Percentiles rank a stretch among this genome's conserved stretches.
phyloP scores from a whole-genome alignment of 2,329 filamentous ascomycete genomes.

The Colletotrichum sp. region DNA sequence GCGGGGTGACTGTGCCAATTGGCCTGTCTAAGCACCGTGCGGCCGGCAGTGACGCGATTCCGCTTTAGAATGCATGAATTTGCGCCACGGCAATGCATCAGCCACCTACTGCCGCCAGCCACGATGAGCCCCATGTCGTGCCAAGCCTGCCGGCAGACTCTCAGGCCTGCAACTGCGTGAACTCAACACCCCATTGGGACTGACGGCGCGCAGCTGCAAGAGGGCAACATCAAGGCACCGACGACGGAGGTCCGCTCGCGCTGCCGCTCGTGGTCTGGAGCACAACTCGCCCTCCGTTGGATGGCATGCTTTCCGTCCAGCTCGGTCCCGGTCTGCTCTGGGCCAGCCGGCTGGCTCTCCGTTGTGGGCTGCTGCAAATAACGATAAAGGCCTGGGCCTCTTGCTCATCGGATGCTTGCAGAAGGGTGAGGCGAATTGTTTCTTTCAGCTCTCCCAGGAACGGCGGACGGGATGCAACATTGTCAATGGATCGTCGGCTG shows the following conservation, averaged over 20 bases:
- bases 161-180: background rate
- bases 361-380: background rate
- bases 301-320: background rate
- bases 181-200: background rate
- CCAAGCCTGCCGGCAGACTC: background rate
- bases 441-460: background rate
- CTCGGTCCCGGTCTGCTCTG: background rate
- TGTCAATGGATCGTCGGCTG: background rate
- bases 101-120: background rate
- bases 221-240: background rate
- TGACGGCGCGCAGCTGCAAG: background rate
- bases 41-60: background rate
- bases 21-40: background rate
- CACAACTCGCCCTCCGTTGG: background rate
- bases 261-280: background rate
- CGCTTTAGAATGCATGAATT: background rate
- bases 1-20: slow-evolving; percentile 13
- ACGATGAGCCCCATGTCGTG: background rate
- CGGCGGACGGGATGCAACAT: background rate
- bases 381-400: background rate
- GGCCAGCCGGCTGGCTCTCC: background rate
- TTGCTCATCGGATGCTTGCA: background rate
- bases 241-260: background rate
- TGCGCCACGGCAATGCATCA: background rate
- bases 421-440: background rate